Evolutionary conservation across 163 green algal species (phyloP).

Genomic region (Prototheca cutis): DNA sequence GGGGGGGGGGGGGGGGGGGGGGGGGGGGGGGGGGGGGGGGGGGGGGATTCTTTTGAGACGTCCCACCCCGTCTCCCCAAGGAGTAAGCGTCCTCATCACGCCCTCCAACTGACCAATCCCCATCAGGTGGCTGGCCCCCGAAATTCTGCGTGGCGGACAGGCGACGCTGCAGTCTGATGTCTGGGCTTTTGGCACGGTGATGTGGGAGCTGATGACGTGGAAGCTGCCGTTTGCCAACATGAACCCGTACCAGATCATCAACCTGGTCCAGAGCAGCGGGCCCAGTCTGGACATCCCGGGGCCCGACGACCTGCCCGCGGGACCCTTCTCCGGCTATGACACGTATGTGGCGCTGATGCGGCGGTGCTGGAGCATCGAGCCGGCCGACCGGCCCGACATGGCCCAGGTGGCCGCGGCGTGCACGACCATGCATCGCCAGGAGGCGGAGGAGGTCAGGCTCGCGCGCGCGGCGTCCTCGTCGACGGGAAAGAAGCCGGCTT

Average conservation of each 20-base stretch:
- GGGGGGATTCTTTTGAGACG: no score
- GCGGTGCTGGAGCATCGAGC: constrained; percentile 14
- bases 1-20: no score
- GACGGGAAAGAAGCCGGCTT: no score
- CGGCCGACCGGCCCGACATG: constrained; percentile 8
- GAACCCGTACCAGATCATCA: constrained; percentile 30
- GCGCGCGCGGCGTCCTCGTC: no score
- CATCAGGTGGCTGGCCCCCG: constrained; percentile 14
- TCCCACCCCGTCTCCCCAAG: no score
- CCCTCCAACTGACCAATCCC: no score
- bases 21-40: no score
- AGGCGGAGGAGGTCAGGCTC: no score
- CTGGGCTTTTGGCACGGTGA: constrained; percentile 11
- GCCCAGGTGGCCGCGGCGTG: not conserved
- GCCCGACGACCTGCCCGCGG: not conserved
- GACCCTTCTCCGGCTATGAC: not conserved
- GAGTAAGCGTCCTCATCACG: no score
- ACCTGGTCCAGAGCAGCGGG: not conserved
- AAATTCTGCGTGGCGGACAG: constrained; percentile 14
- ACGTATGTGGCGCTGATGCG: constrained; percentile 12
- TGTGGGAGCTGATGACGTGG: constrained; percentile 32
- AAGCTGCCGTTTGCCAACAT: constrained; percentile 27
- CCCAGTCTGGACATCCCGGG: not conserved
- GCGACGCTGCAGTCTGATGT: constrained; percentile 9
- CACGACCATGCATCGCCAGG: not conserved